Base-by-base conservation (phyloP, 352 stramenopile genomes). In the Phytophthora foliorum region DNA sequence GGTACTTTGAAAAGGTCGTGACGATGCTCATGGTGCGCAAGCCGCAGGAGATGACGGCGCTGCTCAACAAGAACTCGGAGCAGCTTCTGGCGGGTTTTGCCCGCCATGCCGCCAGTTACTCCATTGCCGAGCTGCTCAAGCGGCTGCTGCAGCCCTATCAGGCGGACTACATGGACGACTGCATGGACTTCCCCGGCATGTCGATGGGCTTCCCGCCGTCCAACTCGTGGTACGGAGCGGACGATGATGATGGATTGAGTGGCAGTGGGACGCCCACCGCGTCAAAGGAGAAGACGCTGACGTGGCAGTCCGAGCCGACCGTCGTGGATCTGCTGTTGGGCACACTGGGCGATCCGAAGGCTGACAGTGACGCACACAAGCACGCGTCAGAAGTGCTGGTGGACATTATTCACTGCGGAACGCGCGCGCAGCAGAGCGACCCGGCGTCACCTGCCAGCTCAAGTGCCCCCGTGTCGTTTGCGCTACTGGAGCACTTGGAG, bases 1-100 rank as follows among this genome's bases (percentile, higher is more conserved):
- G 97, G 32, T 99, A 99, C 82, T 98, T 99, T 86, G 97, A 99
- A 61, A 99, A 99, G 78, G 90, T 96, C 63, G 80, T 94, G 67
- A 92, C 84, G 11, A 92, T 96, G 82, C 80, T 96, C 57, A 96
- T 96, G 88, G 86, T 94, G 51, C 86, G 88, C 64, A 94, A 94
- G 71, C 86, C 88, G 34, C 82, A 93, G 56, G 86, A 94, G 62
- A 94, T 96, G 86, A 96, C 88, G 41, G 67, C 71, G 55, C 56
- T 92, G 25, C 80, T 96, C 49, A 96, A 96, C 77, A 93, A 92
- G 60, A 85, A 94, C 78, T 80, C 84, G 61, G 85, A 90, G 42
- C 74, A 81, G 67, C 66, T 96, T 53, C 66, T 96, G 3, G 59
- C 82, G 14, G 84, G 74, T 7, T 96, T 96, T 52, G 72, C 91